These are phyloP conservation scores for Colletotrichum tanaceti DNA, from an alignment of 2,329 filamentous ascomycete genomes.

Conservation along the genomic window DNA sequence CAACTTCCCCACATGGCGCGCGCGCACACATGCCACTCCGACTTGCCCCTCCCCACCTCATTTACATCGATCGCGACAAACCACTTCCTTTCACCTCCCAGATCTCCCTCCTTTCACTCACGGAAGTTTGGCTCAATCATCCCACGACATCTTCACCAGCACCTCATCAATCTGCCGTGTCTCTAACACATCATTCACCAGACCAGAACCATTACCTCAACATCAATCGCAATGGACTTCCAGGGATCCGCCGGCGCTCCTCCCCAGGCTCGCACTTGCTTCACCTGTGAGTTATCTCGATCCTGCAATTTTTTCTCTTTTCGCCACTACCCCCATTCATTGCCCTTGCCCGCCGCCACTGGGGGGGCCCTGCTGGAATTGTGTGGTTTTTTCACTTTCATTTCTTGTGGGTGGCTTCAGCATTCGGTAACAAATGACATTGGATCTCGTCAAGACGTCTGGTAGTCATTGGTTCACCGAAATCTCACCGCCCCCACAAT, in stretches of 20 bases:
- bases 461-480: constrained; percentile 27
- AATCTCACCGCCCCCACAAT: constrained; percentile 19
- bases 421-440: constrained; percentile 19
- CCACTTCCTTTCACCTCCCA: constrained; percentile 14
- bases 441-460: constrained; percentile 6
- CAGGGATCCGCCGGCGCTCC: constrained; percentile 42
- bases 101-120: constrained; percentile 19
- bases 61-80: constrained; percentile 29
- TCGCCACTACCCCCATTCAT: neutral
- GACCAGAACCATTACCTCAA: constrained; percentile 17
- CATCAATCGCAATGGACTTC: constrained; percentile 51
- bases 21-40: constrained; percentile 42
- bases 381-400: neutral
- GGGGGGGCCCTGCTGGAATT: neutral
- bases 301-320: constrained; percentile 2
- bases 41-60: constrained; percentile 41
- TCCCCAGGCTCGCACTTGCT: constrained; percentile 56
- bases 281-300: constrained; percentile 60
- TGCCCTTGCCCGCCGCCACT: neutral
- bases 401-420: constrained; percentile 32
- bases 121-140: constrained; percentile 30
- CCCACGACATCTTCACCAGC: constrained; percentile 9
- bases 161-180: neutral
- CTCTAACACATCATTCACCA: constrained; percentile 24
- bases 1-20: constrained; percentile 41